Evolutionary conservation across 2,329 filamentous ascomycete species (phyloP).

Genomic region (Trichoderma guizhouense): DNA sequence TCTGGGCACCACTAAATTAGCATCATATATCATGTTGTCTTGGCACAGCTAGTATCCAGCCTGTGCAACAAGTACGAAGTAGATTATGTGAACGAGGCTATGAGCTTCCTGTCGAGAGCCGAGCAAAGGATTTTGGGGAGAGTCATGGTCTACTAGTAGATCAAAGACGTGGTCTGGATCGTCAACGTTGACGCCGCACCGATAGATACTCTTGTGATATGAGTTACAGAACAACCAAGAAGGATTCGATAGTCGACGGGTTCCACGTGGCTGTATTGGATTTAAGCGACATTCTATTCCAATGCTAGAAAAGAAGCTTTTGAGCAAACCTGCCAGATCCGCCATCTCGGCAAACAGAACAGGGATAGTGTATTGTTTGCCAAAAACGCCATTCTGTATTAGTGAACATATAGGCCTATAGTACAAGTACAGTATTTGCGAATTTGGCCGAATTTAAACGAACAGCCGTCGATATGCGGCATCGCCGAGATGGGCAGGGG

Average conservation of each 20-base stretch:
- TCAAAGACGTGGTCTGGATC: neutral
- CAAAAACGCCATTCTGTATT: neutral
- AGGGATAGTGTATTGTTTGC: neutral
- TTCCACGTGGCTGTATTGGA: neutral
- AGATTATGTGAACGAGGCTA: neutral
- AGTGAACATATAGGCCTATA: too few species aligned
- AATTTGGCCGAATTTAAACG: neutral
- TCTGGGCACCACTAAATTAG: neutral
- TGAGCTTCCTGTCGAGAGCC: neutral
- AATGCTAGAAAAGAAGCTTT: neutral
- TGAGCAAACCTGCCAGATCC: neutral
- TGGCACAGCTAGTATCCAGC: neutral
- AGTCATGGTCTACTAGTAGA: too few species aligned
- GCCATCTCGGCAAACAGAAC: neutral
- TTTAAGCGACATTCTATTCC: neutral
- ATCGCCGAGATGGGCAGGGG: neutral
- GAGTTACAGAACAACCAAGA: neutral
- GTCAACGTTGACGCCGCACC: neutral
- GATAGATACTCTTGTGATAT: neutral
- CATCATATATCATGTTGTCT: neutral
- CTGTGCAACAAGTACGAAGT: neutral
- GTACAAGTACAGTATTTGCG: neutral
- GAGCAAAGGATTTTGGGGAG: neutral
- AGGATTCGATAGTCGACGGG: neutral
- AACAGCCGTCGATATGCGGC: conserved; percentile 6